These are phyloP conservation scores for Cryphonectria naterciae DNA, from an alignment of 2,329 filamentous ascomycete species.

Conservation along the genomic window DNA sequence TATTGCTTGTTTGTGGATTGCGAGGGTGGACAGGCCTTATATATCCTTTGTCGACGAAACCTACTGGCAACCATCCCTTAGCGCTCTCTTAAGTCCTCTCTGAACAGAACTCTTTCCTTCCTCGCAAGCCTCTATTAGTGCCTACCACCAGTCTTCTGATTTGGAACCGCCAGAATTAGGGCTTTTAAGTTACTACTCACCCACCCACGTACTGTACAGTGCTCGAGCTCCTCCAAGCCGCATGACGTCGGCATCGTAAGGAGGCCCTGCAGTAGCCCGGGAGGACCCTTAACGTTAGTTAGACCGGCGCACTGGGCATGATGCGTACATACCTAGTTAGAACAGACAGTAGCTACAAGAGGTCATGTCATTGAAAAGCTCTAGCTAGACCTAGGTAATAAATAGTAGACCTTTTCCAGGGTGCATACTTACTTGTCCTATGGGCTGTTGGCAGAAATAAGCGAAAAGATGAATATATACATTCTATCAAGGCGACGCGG, in stretches of 20 bases:
- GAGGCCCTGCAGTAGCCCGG: slow-evolving; percentile 2
- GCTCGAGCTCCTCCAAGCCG: neutral
- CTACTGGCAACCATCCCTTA: too few species aligned
- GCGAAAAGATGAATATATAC: too few species aligned
- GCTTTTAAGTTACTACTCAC: neutral
- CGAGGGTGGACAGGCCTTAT: too few species aligned
- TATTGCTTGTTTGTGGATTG: too few species aligned
- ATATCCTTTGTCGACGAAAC: neutral
- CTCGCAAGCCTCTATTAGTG: too few species aligned
- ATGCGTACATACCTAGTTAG: slow-evolving; percentile 4
- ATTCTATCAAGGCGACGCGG: neutral
- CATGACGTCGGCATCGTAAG: neutral
- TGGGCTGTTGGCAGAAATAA: neutral
- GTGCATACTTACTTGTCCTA: too few species aligned
- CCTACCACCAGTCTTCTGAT: too few species aligned
- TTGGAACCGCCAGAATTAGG: too few species aligned
- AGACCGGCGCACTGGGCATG: neutral
- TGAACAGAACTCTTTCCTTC: too few species aligned
- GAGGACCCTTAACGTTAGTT: neutral
- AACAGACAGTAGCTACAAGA: neutral
- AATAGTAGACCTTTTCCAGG: too few species aligned
- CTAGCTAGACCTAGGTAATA: too few species aligned
- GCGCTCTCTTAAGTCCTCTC: too few species aligned
- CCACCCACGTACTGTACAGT: neutral
- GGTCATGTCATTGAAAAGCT: neutral